phyloP scores from a whole-genome alignment of 495 filamentous ascomycete species.

The Lineolata rhizophorae region DNA sequence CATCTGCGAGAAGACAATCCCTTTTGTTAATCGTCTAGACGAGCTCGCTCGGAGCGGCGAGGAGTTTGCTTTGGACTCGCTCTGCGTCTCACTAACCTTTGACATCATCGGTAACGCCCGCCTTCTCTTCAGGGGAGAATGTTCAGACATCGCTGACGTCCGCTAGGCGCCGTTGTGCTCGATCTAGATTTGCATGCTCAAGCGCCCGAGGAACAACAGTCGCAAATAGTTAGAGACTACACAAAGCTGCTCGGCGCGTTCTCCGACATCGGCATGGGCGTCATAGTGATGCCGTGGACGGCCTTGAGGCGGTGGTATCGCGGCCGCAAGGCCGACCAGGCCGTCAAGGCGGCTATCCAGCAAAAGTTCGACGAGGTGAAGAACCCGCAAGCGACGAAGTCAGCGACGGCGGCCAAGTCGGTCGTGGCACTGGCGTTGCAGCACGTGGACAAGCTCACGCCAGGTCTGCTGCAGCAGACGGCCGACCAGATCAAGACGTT shows the following conservation, averaged over 20 bases:
- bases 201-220: not conserved
- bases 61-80: constrained; percentile 7
- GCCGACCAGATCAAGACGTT: constrained; percentile 15
- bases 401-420: constrained; percentile 5
- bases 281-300: no score
- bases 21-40: constrained; percentile 8
- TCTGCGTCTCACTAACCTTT: constrained; percentile 9
- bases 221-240: not conserved
- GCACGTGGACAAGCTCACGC: constrained; percentile 5
- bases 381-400: constrained; percentile 1
- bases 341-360: constrained; percentile 6
- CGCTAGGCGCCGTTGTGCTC: constrained; percentile 1
- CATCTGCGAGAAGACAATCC: constrained; percentile 8
- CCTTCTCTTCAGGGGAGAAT: constrained; percentile 6
- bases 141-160: constrained; percentile 1
- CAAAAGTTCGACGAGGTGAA: constrained; percentile 5
- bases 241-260: no score
- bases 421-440: constrained; percentile 7
- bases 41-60: constrained; percentile 4
- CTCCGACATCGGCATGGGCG: no score
- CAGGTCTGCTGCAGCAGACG: constrained; percentile 4
- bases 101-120: constrained; percentile 11
- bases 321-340: constrained; percentile 1
- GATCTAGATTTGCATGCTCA: not conserved
- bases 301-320: no score